Base-by-base conservation (phyloP, 805 yeast genomes). In the Wickerhamomyces pijperi region DNA sequence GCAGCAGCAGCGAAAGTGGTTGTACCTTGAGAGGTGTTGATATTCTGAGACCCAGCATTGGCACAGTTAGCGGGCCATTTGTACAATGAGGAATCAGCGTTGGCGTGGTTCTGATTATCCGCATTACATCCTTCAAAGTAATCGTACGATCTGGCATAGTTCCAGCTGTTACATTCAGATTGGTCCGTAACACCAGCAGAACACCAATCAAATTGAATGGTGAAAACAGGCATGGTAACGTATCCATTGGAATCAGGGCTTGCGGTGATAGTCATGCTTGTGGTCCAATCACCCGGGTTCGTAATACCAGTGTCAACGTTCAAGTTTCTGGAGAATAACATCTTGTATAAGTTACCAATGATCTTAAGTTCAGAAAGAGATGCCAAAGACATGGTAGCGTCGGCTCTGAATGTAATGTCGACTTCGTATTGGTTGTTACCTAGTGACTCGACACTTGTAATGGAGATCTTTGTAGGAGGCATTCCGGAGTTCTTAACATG, bases 201-300 rank as follows among this genome's bases (percentile, higher is more conserved):
- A 38, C 54, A 48, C 55, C 56, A 52, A 19, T 52, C 54, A 32
- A 33, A 50, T 37, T 52, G 54, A 16, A 52, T 48, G 32, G 45
- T 41, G 35, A 38, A 48, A 21, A 21, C 3, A 19, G 31, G 3
- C 38, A 21, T 8, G 47, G 45, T 47, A 47, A 42, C 7, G 32
- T 20, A 21, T 42, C 46, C 3, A 3, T 6, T 3, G 44, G 48
- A 33, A 28, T 29, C 7, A 36, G 11, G 7, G 44, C 23, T 5
- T 37, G 8, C 5, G 39, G 16, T 3, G 37, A 21, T 4, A 46
- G 34, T 5, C 31, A 12, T 2, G 42, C 7, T 28, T 6, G 32
- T 28, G 32, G 36, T 38, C 39, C 44, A 46, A 11, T 44, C 37
- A 20, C 36, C 36, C 14, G 49, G 46, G 18, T 44, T 21, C 8